Evolutionary conservation across 2,329 filamentous ascomycete species (phyloP), one percentile per base, ranked within the genome.

Genomic region (Diaporthe vaccinii): DNA sequence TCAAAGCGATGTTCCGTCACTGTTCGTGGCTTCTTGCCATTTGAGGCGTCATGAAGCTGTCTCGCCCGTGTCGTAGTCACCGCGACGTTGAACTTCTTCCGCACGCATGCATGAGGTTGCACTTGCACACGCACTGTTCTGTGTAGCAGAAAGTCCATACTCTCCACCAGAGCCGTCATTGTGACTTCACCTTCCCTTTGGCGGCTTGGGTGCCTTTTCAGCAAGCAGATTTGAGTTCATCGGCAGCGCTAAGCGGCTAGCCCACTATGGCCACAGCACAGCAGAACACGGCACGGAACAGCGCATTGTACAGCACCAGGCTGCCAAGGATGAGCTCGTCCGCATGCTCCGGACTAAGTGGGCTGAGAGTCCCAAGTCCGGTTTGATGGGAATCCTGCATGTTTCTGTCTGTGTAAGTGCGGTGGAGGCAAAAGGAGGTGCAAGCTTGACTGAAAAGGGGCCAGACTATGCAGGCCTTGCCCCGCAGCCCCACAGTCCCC

Each of bases 381-480:
- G 22, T 25, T 25, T 4, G 17, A 59, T 59, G 4, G 20, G 57
- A 34, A 14, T n/a, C 2, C 31, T 22, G 44, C 22, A 67, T 34
- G 28, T 67, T 28, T 39, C 36, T 39, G 36, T 39, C 41, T 49
- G 28, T 34, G 17, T 8, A 46, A 41, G 25, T 46, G n/a, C 4
- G 6, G 9, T 20, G 8, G n/a, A 25, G 14, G 10, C 20, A 20
- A 51, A 51, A 34, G 4, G 61, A 44, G 36, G n/a, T 39, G 25
- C 31, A 59, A 59, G 57, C 57, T 12, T 59, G 57, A n/a, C 57
- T n/a, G 15, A 46, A 65, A 39, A 17, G 59, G 44, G 44, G 44
- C 44, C 62, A 51, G 62, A 7, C 44, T 34, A 53, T 28, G 62
- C 62, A 53, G 31, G 25, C 46, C 9, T 53, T 53, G 65, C 65